Percentiles rank a stretch among this genome's conserved stretches.
Evolutionary conservation across 208 protist genomes (phyloP).

Genomic region (Leishmania guyanensis): DNA sequence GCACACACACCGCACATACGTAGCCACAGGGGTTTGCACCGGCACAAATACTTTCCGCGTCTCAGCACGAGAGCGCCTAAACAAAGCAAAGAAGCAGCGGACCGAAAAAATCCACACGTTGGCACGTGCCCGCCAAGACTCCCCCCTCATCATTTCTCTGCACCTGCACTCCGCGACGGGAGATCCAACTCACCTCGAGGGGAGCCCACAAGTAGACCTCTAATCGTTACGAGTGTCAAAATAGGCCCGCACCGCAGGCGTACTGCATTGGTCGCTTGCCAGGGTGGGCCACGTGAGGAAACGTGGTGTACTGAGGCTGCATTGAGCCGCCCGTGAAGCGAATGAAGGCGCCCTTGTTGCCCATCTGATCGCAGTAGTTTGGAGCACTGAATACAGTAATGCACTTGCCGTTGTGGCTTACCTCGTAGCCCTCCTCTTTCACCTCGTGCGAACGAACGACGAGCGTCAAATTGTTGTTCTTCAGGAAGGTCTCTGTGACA

Average conservation of each 20-base stretch:
- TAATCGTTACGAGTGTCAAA: conserved; percentile 22
- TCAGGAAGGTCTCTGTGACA: conserved; percentile 95
- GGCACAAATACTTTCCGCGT: not conserved
- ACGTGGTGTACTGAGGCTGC: conserved; percentile 81
- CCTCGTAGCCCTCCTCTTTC: conserved; percentile 96
- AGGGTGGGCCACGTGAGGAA: conserved; percentile 69
- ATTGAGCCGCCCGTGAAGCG: conserved; percentile 82
- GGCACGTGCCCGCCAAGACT: not conserved
- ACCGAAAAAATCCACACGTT: not conserved
- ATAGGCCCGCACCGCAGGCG: conserved; percentile 59
- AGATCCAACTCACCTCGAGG: not conserved
- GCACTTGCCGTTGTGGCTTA: conserved; percentile 93
- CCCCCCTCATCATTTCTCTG: not conserved
- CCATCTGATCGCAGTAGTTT: conserved; percentile 99
- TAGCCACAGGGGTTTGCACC: not conserved
- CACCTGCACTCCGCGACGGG: not conserved
- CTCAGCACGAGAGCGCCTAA: not conserved
- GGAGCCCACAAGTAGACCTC: not conserved
- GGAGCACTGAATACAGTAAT: conserved; percentile 98
- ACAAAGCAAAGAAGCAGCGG: not conserved
- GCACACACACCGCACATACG: not conserved
- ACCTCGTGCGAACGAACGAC: conserved; percentile 98
- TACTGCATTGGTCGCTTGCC: conserved; percentile 88
- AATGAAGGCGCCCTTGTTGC: conserved; percentile 92
- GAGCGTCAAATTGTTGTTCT: conserved; percentile 93